Percentiles rank a stretch among this genome's conserved stretches.
phyloP scores from a whole-genome alignment of 2,329 filamentous ascomycete genomes.

The Fusarium verticillioides region DNA sequence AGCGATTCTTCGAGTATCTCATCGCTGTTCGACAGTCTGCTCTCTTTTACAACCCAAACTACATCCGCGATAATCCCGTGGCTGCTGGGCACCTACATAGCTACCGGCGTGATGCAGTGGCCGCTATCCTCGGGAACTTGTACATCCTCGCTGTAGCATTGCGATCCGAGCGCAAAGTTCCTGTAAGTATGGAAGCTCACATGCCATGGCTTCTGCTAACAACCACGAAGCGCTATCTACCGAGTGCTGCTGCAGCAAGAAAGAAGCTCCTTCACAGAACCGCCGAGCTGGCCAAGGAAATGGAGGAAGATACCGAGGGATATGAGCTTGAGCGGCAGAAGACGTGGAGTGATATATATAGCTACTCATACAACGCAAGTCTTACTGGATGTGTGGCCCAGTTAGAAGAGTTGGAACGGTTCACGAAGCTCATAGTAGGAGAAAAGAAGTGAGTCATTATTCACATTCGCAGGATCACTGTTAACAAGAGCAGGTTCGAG shows the following conservation, averaged over 20 bases:
- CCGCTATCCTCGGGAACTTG: constrained; percentile 66
- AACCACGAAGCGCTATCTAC: constrained; percentile 60
- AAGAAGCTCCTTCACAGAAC: constrained; percentile 63
- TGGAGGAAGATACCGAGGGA: constrained; percentile 35
- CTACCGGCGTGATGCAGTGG: constrained; percentile 66
- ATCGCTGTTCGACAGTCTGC: constrained; percentile 68
- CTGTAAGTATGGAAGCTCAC: constrained; percentile 48
- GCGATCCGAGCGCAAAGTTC: constrained; percentile 60
- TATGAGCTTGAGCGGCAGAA: constrained; percentile 49
- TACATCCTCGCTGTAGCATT: constrained; percentile 68
- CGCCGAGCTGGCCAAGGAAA: constrained; percentile 57
- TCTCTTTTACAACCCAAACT: constrained; percentile 66
- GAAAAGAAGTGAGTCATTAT: constrained; percentile 57
- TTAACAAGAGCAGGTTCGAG: constrained; percentile 48
- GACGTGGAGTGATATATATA: constrained; percentile 68
- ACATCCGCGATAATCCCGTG: constrained; percentile 61
- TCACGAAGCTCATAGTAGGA: constrained; percentile 67
- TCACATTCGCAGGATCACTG: not conserved
- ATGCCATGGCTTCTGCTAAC: not conserved
- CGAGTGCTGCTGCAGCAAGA: constrained; percentile 64
- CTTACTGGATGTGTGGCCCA: constrained; percentile 65
- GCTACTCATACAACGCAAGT: constrained; percentile 64
- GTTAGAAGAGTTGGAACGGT: constrained; percentile 64
- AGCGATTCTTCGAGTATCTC: constrained; percentile 69
- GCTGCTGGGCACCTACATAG: constrained; percentile 61